A percentile compares a stretch with the other conserved stretches of the same genome.
phyloP scores from a whole-genome alignment of 805 yeast species.

The Saccharomycopsis synnaedendra region DNA sequence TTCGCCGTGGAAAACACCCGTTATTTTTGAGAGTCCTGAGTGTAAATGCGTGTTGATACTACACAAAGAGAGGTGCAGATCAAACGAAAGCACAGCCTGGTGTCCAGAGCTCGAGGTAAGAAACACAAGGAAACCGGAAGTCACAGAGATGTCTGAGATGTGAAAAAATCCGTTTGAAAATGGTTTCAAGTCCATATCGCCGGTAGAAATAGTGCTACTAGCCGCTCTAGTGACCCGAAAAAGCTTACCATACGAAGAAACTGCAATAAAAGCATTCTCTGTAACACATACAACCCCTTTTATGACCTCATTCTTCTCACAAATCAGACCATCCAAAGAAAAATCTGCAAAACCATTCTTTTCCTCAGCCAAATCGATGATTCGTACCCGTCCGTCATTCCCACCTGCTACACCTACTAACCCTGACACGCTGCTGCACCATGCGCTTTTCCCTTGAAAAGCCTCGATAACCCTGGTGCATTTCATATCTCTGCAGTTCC shows the following conservation, averaged over 20 bases:
- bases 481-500: constrained; percentile 40
- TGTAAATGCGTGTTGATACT: neutral
- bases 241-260: neutral
- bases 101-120: constrained; percentile 32
- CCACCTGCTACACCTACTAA: constrained; percentile 29
- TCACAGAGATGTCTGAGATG: too few relatives aligned
- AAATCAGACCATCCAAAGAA: too few relatives aligned
- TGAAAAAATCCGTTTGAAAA: too few relatives aligned
- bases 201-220: constrained; percentile 47
- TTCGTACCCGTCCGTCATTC: constrained; percentile 75
- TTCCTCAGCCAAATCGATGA: constrained; percentile 37
- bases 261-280: neutral
- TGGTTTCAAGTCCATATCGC: constrained; percentile 22
- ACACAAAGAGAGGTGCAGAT: neutral
- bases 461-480: constrained; percentile 45
- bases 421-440: constrained; percentile 36
- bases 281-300: too few relatives aligned
- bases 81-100: constrained; percentile 25
- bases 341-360: too few relatives aligned
- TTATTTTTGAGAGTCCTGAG: neutral
- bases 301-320: too few relatives aligned
- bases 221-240: constrained; percentile 32
- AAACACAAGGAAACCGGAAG: constrained; percentile 1
- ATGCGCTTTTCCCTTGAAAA: constrained; percentile 77
- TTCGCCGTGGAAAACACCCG: neutral